Percentiles rank a stretch among this genome's conserved stretches.
These are phyloP conservation scores for Fraxinus velutina DNA, from an alignment of 305 asterid species.

Conservation along the genomic window DNA sequence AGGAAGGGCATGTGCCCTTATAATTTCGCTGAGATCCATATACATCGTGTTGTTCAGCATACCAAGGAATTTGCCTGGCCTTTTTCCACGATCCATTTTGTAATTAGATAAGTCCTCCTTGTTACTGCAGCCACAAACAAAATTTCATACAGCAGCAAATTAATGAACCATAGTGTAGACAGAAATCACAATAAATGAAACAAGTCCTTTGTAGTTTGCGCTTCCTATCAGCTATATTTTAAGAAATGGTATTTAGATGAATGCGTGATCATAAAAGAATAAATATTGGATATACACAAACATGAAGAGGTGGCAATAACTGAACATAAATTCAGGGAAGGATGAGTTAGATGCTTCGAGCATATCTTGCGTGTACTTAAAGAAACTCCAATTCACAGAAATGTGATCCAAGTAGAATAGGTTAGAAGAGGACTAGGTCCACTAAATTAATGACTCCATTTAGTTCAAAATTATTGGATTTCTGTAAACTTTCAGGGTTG, in stretches of 20 bases:
- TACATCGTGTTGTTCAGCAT: slow-evolving; percentile 32
- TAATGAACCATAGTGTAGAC: not conserved
- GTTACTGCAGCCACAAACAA: slow-evolving; percentile 1
- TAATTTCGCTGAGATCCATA: slow-evolving; percentile 44
- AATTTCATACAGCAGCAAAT: not conserved
- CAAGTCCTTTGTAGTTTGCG: not conserved
- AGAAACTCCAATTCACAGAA: not conserved
- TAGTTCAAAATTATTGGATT: not conserved
- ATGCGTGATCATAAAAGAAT: not conserved
- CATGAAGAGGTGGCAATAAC: not conserved
- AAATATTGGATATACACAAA: not conserved
- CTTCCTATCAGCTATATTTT: not conserved
- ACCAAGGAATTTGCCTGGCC: slow-evolving; percentile 22
- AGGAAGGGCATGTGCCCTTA: slow-evolving; percentile 42
- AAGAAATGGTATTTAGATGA: not conserved
- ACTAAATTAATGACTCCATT: not conserved
- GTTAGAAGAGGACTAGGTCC: not conserved
- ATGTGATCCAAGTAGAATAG: not conserved
- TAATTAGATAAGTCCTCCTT: slow-evolving; percentile 11
- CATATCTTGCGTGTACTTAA: not conserved
- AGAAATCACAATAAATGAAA: not conserved
- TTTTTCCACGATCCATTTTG: slow-evolving; percentile 49
- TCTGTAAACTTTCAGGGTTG: not conserved
- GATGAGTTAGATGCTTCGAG: not conserved
- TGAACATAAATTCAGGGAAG: not conserved